phyloP scores from a whole-genome alignment of 2,329 filamentous ascomycete genomes.

The Tolypocladium guangdongense region DNA sequence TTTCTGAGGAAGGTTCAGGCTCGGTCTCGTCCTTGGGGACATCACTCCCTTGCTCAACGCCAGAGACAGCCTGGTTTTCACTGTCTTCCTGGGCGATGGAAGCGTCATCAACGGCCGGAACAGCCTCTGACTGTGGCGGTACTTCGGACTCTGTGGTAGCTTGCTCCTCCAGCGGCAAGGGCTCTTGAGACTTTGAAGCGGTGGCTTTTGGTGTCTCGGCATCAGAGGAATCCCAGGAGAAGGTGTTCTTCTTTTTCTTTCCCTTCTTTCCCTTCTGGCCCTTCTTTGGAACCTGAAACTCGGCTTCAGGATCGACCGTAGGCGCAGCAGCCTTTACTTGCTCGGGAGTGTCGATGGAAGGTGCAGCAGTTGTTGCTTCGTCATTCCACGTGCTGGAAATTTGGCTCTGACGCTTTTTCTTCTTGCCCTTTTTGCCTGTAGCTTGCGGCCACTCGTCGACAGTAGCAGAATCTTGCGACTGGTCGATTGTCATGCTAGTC shows the following conservation, averaged over 20 bases:
- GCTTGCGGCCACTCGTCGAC: constrained; percentile 1
- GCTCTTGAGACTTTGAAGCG: not conserved
- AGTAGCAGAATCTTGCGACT: not conserved
- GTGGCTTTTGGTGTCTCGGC: not conserved
- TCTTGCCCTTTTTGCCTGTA: constrained; percentile 5
- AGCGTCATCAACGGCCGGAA: not conserved
- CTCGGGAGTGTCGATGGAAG: not conserved
- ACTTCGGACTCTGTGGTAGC: not conserved
- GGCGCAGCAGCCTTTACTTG: not conserved
- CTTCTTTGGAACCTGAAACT: constrained; percentile 3
- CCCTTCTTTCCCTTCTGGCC: constrained; percentile 5
- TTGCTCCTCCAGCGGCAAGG: not conserved
- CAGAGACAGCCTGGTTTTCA: not conserved
- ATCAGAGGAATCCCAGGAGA: constrained; percentile 1
- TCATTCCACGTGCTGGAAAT: not conserved
- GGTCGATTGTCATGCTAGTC: not conserved
- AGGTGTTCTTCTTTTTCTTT: constrained; percentile 11
- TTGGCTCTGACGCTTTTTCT: constrained; percentile 5
- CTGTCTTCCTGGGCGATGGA: not conserved
- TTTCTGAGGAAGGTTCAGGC: not conserved
- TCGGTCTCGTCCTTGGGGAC: not conserved
- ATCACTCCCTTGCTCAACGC: not conserved
- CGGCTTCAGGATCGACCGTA: not conserved
- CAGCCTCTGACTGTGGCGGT: not conserved
- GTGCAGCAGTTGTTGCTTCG: not conserved